phyloP scores from a whole-genome alignment of 768 basidiomycete genomes.

The Auricularia cornea region DNA sequence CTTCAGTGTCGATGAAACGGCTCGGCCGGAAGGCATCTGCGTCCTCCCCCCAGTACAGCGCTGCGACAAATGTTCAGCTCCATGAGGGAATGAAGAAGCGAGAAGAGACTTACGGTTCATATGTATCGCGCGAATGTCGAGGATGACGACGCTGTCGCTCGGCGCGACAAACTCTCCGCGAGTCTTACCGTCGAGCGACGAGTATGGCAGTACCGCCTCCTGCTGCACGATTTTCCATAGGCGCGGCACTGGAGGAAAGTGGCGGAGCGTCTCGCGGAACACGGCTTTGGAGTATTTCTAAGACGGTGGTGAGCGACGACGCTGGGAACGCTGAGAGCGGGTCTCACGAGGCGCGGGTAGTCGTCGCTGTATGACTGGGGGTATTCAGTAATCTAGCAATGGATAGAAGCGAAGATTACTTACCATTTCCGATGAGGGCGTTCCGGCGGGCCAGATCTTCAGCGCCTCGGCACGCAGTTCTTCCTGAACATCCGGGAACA shows the following conservation, averaged over 20 bases:
- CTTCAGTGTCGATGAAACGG: constrained; percentile 41
- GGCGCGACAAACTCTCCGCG: constrained; percentile 30
- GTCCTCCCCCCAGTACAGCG: constrained; percentile 43
- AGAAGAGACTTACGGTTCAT: constrained; percentile 32
- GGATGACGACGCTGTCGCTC: constrained; percentile 30
- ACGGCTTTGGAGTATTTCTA: constrained; percentile 37
- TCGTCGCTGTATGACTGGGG: constrained; percentile 34
- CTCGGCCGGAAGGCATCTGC: constrained; percentile 37
- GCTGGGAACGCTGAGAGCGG: not conserved
- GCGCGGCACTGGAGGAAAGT: constrained; percentile 31
- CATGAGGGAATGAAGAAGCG: not conserved
- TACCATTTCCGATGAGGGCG: constrained; percentile 14
- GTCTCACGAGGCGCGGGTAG: constrained; percentile 29
- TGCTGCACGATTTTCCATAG: constrained; percentile 26
- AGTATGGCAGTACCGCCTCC: constrained; percentile 30
- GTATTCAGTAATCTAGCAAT: not conserved
- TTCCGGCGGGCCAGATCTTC: constrained; percentile 29
- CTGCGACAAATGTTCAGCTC: constrained; percentile 16
- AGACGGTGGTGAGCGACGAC: constrained; percentile 1
- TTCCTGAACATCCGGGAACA: constrained; percentile 42
- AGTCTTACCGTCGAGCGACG: constrained; percentile 21
- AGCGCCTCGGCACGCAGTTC: constrained; percentile 35
- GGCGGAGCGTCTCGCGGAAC: constrained; percentile 39
- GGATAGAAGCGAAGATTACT: constrained; percentile 9
- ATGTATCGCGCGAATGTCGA: constrained; percentile 38